Percentiles rank a stretch among this genome's conserved stretches.
Evolutionary conservation across 768 basidiomycete species (phyloP).

Genomic region (Fomitopsis serialis): DNA sequence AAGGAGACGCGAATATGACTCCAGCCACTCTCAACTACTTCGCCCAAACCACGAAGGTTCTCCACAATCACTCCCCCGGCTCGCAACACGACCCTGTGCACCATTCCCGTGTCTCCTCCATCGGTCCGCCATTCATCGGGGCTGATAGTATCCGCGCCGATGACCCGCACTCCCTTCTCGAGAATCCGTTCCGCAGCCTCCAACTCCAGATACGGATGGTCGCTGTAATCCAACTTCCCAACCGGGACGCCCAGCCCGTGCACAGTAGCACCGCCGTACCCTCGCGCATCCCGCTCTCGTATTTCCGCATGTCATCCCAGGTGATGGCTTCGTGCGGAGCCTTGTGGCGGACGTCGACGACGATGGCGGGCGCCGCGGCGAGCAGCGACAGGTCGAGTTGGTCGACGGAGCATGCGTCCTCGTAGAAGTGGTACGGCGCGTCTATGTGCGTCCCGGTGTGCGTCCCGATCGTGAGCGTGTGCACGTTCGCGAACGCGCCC

Average conservation of each 20-base stretch:
- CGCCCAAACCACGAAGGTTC: slow-evolving; percentile 52
- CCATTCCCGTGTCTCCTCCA: slow-evolving; percentile 28
- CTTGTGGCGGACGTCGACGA: slow-evolving; percentile 50
- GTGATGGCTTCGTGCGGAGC: slow-evolving; percentile 41
- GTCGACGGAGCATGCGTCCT: slow-evolving; percentile 50
- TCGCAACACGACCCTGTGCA: slow-evolving; percentile 59
- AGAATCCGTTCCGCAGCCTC: slow-evolving; percentile 47
- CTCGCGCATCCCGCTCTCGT: slow-evolving; percentile 29
- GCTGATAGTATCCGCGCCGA: slow-evolving; percentile 62
- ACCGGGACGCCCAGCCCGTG: slow-evolving; percentile 64
- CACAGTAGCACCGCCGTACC: slow-evolving; percentile 49
- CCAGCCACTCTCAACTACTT: slow-evolving; percentile 24
- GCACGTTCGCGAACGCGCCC: slow-evolving; percentile 45
- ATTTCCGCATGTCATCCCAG: slow-evolving; percentile 46
- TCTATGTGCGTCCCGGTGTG: slow-evolving; percentile 82
- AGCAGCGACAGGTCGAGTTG: slow-evolving; percentile 50
- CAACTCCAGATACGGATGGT: slow-evolving; percentile 59
- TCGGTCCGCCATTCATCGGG: slow-evolving; percentile 47
- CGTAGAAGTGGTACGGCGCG: slow-evolving; percentile 69
- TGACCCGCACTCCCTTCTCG: slow-evolving; percentile 44
- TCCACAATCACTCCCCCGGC: slow-evolving; percentile 62
- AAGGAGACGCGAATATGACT: slow-evolving; percentile 41
- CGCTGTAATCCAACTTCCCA: slow-evolving; percentile 42
- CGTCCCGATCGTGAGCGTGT: slow-evolving; percentile 50
- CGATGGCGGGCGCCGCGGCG: slow-evolving; percentile 49